Percentiles rank a stretch among this genome's conserved stretches.
phyloP scores from a whole-genome alignment of 169 alveolate genomes.

The Babesia bigemina region DNA sequence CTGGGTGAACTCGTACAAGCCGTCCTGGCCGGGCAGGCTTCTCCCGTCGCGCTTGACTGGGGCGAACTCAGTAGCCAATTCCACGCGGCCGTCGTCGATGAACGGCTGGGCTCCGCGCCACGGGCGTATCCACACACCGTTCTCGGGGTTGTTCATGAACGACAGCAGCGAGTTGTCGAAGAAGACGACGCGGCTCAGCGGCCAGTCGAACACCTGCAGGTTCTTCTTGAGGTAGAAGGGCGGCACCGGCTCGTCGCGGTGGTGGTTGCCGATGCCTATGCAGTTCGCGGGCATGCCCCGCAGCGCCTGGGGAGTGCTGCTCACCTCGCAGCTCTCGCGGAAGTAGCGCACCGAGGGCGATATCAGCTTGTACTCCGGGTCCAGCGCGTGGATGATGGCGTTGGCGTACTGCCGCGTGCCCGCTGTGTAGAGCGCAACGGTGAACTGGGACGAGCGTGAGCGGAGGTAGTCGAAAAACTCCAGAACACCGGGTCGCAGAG shows the following conservation, averaged over 20 bases:
- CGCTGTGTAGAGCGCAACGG: conserved; percentile 50
- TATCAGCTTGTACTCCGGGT: conserved; percentile 32
- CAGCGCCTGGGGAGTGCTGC: conserved; percentile 21
- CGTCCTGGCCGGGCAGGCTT: conserved; percentile 35
- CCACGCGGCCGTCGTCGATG: conserved; percentile 16
- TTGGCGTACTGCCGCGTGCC: conserved; percentile 49
- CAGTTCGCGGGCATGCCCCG: conserved; percentile 13
- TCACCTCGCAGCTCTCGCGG: conserved; percentile 39
- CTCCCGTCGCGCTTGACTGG: background rate
- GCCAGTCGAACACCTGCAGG: conserved; percentile 34
- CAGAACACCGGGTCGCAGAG: conserved; percentile 43
- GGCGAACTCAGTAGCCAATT: background rate
- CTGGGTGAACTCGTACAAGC: conserved; percentile 39
- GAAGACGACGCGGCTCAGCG: conserved; percentile 31
- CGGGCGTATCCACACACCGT: conserved; percentile 46
- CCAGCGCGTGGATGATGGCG: conserved; percentile 42
- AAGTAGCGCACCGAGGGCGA: conserved; percentile 11
- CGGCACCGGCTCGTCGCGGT: conserved; percentile 38
- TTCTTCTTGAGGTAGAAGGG: conserved; percentile 28
- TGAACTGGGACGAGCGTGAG: background rate
- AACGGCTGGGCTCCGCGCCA: conserved; percentile 40
- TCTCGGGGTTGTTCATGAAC: conserved; percentile 40
- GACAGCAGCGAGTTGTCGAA: conserved; percentile 51
- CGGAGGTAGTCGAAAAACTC: conserved; percentile 37
- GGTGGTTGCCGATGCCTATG: conserved; percentile 28